phyloP scores from a whole-genome alignment of 768 basidiomycete genomes.

The Tricholomella constricta region DNA sequence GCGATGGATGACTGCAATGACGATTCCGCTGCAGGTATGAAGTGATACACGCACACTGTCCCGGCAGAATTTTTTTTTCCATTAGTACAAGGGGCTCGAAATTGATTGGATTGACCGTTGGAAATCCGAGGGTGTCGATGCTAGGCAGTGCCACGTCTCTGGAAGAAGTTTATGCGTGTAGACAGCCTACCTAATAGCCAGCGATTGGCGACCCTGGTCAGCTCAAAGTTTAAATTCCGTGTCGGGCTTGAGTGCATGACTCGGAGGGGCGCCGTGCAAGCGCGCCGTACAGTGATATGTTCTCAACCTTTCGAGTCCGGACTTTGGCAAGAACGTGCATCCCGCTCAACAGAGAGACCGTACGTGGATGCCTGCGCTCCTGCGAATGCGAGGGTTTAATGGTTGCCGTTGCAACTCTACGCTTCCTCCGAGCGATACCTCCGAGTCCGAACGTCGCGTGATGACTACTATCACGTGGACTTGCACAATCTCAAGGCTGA shows the following conservation, averaged over 20 bases:
- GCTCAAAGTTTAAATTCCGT: not conserved
- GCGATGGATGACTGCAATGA: conserved; percentile 81
- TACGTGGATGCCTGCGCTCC: not conserved
- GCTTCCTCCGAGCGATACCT: not conserved
- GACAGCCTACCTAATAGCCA: not conserved
- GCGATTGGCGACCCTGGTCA: not conserved
- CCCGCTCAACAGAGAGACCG: not conserved
- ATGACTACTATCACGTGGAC: not conserved
- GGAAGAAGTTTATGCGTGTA: not conserved
- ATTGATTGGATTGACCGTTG: no score
- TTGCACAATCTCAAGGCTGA: not conserved
- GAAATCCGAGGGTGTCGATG: not conserved
- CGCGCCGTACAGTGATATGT: no score
- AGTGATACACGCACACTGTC: conserved; percentile 16
- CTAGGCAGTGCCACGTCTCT: not conserved
- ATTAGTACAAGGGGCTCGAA: not conserved
- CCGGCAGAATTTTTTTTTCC: conserved; percentile 7
- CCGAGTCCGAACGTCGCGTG: not conserved
- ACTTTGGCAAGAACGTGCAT: not conserved
- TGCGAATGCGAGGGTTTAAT: not conserved
- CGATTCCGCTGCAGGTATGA: conserved; percentile 39
- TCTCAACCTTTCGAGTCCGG: not conserved
- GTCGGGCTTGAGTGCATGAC: not conserved
- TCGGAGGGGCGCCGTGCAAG: no score
- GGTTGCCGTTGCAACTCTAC: not conserved